Base-by-base conservation (phyloP, 176 grass and related monocot species). In the Musa beccarii region DNA sequence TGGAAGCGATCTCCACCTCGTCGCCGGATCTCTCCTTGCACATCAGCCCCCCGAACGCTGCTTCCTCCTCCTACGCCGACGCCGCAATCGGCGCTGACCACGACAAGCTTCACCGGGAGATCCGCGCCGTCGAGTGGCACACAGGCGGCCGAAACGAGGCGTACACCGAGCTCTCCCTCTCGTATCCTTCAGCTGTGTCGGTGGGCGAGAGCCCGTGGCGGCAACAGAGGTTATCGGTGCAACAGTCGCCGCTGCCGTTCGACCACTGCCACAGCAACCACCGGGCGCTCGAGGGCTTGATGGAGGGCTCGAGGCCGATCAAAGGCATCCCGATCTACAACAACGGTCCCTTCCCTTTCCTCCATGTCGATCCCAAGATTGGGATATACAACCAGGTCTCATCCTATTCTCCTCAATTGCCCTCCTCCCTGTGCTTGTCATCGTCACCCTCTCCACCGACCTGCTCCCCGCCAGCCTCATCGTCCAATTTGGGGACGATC, bases 1-100 rank as follows among this genome's bases (percentile, higher is more conserved):
- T 77, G 83, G 84, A 81, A 77, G 66, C 78, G 15, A 71, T 67
- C 84, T 59, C 83, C 0, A 26, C 49, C 49, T 49, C 66, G 54
- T 57, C 66, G 11, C 84, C 79, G 13, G 79, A 85, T 76, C 73
- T 85, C 75, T 81, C 84, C 63, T 72, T 85, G 63, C 66, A 81
- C 79, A 85, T 85, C 43, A 73, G 73, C 24, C 84, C 73, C 17
- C 79, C 84, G 19, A 81, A 63, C 80, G 77, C 22, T 66, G 12
- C 10, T 49, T 50, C 20, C 59, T 68, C 56, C 16, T 28, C 68
- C 4, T 10, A 67, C 54, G 71, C 9, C 29, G 29, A 66, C 71
- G 8, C 81, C 34, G 50, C 21, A 34, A 24, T 65, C 13, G 8
- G 12, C 49, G 24, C 55, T 62, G 28, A 26, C 76, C 23, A 20